Conservation (phyloP, 2,329 filamentous ascomycete genomes). For the Arthrobotrys musiformis region DNA sequence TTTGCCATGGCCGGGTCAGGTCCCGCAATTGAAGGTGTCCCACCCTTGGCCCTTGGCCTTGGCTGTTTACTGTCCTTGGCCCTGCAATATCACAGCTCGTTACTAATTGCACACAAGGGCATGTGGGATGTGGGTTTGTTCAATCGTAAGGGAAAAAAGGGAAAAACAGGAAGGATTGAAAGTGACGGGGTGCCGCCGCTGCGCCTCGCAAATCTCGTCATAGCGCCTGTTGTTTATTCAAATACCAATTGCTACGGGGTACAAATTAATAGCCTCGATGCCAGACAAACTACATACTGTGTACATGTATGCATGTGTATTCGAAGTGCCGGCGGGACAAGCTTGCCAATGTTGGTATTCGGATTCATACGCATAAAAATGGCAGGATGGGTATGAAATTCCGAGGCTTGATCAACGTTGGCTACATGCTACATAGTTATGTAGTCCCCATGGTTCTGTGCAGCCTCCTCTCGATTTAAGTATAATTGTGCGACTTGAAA, state of each 20-base stretch:
- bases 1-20: background rate
- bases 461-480: background rate
- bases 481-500: conserved; percentile 1
- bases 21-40: conserved; percentile 19
- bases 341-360: no score
- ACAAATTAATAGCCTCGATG: no score
- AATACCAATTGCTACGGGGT: no score
- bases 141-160: conserved; percentile 1
- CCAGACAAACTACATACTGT: no score
- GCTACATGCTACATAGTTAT: no score
- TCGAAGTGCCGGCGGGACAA: no score
- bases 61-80: no score
- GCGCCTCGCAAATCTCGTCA: conserved; percentile 47
- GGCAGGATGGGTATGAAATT: background rate
- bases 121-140: no score
- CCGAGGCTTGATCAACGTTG: no score
- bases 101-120: no score
- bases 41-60: background rate
- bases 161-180: conserved; percentile 11
- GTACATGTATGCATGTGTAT: no score
- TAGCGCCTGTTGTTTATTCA: conserved; percentile 18
- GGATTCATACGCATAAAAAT: no score
- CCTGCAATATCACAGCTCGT: background rate
- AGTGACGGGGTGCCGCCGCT: background rate
- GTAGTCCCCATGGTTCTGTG: background rate